A percentile compares a stretch with the other conserved stretches of the same genome.
phyloP scores from a whole-genome alignment of 2,329 filamentous ascomycete species.

The Arthrobotrys pseudoclavata region DNA sequence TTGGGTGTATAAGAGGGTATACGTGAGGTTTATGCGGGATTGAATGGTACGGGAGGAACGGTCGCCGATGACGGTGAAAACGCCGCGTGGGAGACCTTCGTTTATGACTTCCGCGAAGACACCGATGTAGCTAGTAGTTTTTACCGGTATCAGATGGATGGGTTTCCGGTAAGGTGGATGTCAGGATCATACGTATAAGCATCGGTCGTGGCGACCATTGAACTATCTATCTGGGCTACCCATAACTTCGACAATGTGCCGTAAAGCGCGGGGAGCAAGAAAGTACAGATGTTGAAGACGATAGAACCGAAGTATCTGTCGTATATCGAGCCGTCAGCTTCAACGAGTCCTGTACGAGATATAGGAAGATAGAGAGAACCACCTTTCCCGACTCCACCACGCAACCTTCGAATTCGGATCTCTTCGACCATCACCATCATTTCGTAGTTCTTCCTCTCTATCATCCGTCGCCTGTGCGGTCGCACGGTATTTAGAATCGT shows the following conservation, averaged over 20 bases:
- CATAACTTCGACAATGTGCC: conserved; percentile 77
- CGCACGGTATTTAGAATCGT: conserved; percentile 33
- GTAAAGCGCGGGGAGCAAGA: conserved; percentile 77
- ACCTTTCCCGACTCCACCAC: conserved; percentile 51
- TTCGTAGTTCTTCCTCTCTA: conserved; percentile 32
- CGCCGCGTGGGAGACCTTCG: conserved; percentile 77
- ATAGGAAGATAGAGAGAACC: neutral
- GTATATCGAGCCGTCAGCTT: neutral
- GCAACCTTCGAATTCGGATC: neutral
- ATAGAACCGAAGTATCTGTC: conserved; percentile 72
- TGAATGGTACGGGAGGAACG: conserved; percentile 70
- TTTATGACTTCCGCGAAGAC: conserved; percentile 78
- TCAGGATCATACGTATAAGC: conserved; percentile 60
- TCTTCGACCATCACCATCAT: neutral
- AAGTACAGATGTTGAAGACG: conserved; percentile 74
- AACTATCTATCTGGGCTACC: conserved; percentile 77
- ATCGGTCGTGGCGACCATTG: conserved; percentile 75
- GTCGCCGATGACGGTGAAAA: conserved; percentile 79
- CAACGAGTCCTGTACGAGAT: neutral
- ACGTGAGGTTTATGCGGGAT: conserved; percentile 72
- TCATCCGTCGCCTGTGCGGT: conserved; percentile 49
- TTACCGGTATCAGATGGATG: too few relatives aligned
- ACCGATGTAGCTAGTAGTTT: conserved; percentile 73
- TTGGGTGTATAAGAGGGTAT: conserved; percentile 76
- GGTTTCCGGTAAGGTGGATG: neutral